Evolutionary conservation across 176 grass and related monocot species (phyloP).

Genomic region (Avena eriantha): DNA sequence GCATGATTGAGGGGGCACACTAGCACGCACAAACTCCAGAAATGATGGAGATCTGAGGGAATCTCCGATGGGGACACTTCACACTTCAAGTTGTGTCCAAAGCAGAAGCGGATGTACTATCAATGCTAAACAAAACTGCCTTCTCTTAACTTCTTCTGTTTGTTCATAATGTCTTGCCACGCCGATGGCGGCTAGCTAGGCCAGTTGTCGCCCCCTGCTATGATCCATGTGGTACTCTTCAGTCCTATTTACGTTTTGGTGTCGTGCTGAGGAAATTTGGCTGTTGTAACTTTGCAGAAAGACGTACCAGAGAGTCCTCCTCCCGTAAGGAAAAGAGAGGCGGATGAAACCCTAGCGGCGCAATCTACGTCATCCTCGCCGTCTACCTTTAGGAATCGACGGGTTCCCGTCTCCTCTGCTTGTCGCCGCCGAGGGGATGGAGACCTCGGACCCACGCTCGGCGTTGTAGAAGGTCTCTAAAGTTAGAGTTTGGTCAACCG

Average conservation of each 20-base stretch:
- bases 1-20: slow-evolving; percentile 17
- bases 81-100: neutral
- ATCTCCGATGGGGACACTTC: slow-evolving; percentile 9
- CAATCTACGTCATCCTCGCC: too few relatives aligned
- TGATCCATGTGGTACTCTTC: slow-evolving; percentile 2
- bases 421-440: too few relatives aligned
- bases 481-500: too few relatives aligned
- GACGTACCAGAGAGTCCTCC: too few relatives aligned
- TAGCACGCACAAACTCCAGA: slow-evolving; percentile 44
- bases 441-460: too few relatives aligned
- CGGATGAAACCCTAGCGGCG: too few relatives aligned
- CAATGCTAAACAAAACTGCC: neutral
- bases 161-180: neutral
- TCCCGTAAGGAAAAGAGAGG: too few relatives aligned
- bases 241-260: neutral
- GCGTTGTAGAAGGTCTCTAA: too few relatives aligned
- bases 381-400: too few relatives aligned
- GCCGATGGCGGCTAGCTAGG: too few relatives aligned
- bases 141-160: neutral
- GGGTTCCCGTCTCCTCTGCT: too few relatives aligned
- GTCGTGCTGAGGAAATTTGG: neutral
- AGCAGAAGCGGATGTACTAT: slow-evolving; percentile 2
- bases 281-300: neutral
- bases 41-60: slow-evolving; percentile 48
- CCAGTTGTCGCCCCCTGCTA: neutral